A percentile compares a stretch with the other conserved stretches of the same genome.
Conservation (phyloP, 75 land plant genomes). For the Isoetes taiwanensis region DNA sequence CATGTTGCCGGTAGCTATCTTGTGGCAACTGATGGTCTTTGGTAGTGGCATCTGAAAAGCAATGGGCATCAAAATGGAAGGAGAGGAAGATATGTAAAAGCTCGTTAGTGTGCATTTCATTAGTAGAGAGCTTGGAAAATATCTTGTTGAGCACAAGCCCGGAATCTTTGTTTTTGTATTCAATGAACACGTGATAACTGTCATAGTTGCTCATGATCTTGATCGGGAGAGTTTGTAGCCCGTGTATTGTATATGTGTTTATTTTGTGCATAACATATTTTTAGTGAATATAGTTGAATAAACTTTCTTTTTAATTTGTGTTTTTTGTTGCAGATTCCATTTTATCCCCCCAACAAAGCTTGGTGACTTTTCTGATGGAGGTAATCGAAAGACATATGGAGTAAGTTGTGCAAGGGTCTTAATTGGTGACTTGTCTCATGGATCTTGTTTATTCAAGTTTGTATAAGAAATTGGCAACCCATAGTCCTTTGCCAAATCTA, state of each 20-base stretch:
- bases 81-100: constrained; percentile 65
- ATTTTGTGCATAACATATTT: no score
- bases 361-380: constrained; percentile 65
- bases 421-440: no score
- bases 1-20: constrained; percentile 19
- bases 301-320: no score
- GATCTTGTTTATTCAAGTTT: no score
- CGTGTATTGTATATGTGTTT: constrained; percentile 40
- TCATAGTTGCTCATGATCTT: constrained; percentile 96
- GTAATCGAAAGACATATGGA: no score
- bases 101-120: constrained; percentile 81
- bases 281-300: no score
- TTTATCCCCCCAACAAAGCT: constrained; percentile 90
- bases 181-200: constrained; percentile 72
- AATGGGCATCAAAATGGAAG: constrained; percentile 50
- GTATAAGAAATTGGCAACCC: no score
- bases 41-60: constrained; percentile 64
- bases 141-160: constrained; percentile 46
- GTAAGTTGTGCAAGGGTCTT: no score
- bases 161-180: constrained; percentile 94
- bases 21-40: constrained; percentile 87
- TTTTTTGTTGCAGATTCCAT: constrained; percentile 71
- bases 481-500: no score
- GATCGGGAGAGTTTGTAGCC: constrained; percentile 78
- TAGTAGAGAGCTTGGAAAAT: constrained; percentile 56